These are phyloP conservation scores for Macrocybe gigantea DNA, from an alignment of 768 basidiomycete species.

Conservation along the genomic window DNA sequence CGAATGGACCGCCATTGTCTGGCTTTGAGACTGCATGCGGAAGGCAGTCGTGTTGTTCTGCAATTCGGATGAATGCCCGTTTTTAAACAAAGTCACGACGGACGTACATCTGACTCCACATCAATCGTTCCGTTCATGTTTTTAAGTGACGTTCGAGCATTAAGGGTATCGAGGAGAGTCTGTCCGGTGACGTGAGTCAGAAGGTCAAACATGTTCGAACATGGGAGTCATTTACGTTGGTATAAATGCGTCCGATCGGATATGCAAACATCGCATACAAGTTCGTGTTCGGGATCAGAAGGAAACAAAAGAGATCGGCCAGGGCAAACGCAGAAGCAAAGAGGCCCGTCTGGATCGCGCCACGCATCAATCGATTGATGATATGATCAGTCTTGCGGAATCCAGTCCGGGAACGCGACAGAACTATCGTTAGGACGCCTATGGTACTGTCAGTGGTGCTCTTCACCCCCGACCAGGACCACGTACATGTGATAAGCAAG, in stretches of 20 bases:
- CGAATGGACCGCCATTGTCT: conserved; percentile 14
- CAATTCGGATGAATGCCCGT: neutral
- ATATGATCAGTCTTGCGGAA: conserved; percentile 46
- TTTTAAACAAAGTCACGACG: neutral
- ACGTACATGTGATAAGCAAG: conserved; percentile 37
- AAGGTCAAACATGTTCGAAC: neutral
- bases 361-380: conserved; percentile 48
- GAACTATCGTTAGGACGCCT: conserved; percentile 24
- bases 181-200: conserved; percentile 7
- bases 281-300: conserved; percentile 27
- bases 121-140: conserved; percentile 17
- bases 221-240: conserved; percentile 25
- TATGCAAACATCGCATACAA: conserved; percentile 19
- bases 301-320: conserved; percentile 38
- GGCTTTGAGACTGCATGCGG: conserved; percentile 17
- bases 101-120: conserved; percentile 21
- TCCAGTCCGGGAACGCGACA: conserved; percentile 41
- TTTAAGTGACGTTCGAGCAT: conserved; percentile 30
- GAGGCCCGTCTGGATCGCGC: conserved; percentile 48
- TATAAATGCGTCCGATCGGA: conserved; percentile 30
- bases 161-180: conserved; percentile 40
- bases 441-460: neutral
- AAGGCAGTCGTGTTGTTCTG: conserved; percentile 15
- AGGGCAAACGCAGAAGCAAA: conserved; percentile 48
- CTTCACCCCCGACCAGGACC: neutral